Percentiles rank a stretch among this genome's conserved stretches.
These are phyloP conservation scores for Fraxinus quadrangulata DNA, from an alignment of 257 asterid species.

Conservation along the genomic window DNA sequence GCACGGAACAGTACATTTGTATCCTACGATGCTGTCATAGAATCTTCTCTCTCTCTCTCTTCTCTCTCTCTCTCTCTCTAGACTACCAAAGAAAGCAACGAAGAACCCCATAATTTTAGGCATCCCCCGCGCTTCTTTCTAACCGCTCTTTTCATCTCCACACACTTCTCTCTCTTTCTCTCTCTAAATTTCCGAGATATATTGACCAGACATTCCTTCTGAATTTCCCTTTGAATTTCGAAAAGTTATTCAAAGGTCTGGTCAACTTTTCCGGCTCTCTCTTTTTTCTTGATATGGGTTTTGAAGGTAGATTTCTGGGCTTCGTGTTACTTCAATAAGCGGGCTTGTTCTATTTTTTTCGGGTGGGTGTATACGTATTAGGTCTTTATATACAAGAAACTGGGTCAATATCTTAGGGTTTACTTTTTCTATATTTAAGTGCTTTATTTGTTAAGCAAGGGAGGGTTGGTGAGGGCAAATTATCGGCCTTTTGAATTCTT, in stretches of 20 bases:
- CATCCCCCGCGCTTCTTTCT: constrained; percentile 44
- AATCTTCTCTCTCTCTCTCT: constrained; percentile 19
- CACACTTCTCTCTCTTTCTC: constrained; percentile 17
- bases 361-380: constrained; percentile 30
- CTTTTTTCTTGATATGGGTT: constrained; percentile 22
- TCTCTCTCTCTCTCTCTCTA: constrained; percentile 6
- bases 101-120: constrained; percentile 39
- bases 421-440: constrained; percentile 20
- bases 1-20: constrained; percentile 74
- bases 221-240: constrained; percentile 35
- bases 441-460: constrained; percentile 22
- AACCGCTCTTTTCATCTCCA: constrained; percentile 28
- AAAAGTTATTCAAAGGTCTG: constrained; percentile 27
- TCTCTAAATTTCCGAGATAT: constrained; percentile 9
- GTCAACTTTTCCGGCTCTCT: constrained; percentile 40
- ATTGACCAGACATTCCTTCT: constrained; percentile 33
- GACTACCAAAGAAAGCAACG: constrained; percentile 3
- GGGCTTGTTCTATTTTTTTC: not conserved
- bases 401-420: constrained; percentile 51
- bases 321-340: not conserved
- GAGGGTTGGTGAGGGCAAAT: constrained; percentile 42
- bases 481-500: constrained; percentile 36
- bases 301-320: constrained; percentile 18
- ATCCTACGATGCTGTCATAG: constrained; percentile 26
- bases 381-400: constrained; percentile 14